These are phyloP conservation scores for Moesziomyces sp. DNA, from an alignment of 1,284 basidiomycete genomes.

Conservation along the genomic window DNA sequence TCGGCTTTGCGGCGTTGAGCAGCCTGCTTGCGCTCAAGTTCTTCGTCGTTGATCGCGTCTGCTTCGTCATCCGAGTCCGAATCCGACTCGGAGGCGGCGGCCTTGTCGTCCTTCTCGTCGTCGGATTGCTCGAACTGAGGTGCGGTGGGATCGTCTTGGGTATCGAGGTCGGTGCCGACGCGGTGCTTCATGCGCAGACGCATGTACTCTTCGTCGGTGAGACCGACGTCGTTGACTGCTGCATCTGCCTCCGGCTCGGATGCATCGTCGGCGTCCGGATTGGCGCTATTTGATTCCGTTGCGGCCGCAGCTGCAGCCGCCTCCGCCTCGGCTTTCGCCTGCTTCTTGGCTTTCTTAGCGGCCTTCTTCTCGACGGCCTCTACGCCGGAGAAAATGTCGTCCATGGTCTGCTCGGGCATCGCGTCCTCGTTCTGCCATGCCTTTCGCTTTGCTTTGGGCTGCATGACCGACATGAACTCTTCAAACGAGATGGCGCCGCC, in stretches of 20 bases:
- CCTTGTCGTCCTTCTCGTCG: conserved; percentile 48
- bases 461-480: conserved; percentile 65
- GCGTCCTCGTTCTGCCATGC: conserved; percentile 64
- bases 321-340: conserved; percentile 15
- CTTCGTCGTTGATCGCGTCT: conserved; percentile 20
- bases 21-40: conserved; percentile 33
- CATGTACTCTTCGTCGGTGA: conserved; percentile 68
- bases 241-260: conserved; percentile 48
- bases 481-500: conserved; percentile 59
- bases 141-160: conserved; percentile 14
- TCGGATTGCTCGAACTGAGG: conserved; percentile 64
- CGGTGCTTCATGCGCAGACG: conserved; percentile 67
- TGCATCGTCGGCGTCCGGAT: conserved; percentile 9
- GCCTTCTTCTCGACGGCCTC: conserved; percentile 35
- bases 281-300: neutral
- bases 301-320: conserved; percentile 7
- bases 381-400: conserved; percentile 25
- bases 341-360: conserved; percentile 36
- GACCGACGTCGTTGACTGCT: conserved; percentile 54
- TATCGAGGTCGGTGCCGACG: conserved; percentile 55
- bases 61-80: conserved; percentile 31
- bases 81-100: conserved; percentile 7
- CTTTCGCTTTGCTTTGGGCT: conserved; percentile 62
- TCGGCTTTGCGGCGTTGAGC: conserved; percentile 41
- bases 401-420: conserved; percentile 26